Conservation (phyloP, 257 asterid genomes). For the Perilla frutescens region DNA sequence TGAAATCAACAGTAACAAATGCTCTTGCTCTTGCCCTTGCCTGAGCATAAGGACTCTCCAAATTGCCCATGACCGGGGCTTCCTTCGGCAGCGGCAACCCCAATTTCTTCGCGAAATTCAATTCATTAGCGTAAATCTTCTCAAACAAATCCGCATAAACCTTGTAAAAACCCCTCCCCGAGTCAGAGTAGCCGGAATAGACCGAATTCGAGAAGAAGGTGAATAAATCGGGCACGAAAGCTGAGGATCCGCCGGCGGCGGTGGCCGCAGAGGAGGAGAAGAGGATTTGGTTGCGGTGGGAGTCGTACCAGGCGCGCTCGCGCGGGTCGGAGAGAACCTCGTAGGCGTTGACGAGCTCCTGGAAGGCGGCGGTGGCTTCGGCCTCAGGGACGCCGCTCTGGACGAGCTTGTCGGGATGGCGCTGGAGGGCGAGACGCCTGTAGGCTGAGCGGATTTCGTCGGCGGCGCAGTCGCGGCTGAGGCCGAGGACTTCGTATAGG, state of each 20-base stretch:
- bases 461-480: conserved; percentile 67
- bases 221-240: conserved; percentile 70
- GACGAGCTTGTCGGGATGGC: conserved; percentile 96
- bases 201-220: conserved; percentile 82
- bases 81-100: conserved; percentile 72
- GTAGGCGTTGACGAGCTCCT: conserved; percentile 93
- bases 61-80: conserved; percentile 90
- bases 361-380: conserved; percentile 92
- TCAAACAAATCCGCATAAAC: conserved; percentile 81
- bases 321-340: conserved; percentile 86
- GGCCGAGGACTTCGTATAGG: conserved; percentile 85
- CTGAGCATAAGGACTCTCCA: conserved; percentile 83
- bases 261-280: conserved; percentile 56
- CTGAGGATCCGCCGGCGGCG: conserved; percentile 42
- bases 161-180: conserved; percentile 83
- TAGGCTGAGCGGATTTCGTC: conserved; percentile 94
- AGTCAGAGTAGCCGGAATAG: conserved; percentile 77
- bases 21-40: conserved; percentile 33
- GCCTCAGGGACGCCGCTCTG: conserved; percentile 79
- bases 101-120: conserved; percentile 66
- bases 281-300: conserved; percentile 89
- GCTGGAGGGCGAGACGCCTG: conserved; percentile 87
- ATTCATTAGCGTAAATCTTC: conserved; percentile 67
- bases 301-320: conserved; percentile 97
- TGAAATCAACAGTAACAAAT: conserved; percentile 15